Evolutionary conservation across 768 basidiomycete species (phyloP).

Genomic region (Kwoniella mangroviensis): DNA sequence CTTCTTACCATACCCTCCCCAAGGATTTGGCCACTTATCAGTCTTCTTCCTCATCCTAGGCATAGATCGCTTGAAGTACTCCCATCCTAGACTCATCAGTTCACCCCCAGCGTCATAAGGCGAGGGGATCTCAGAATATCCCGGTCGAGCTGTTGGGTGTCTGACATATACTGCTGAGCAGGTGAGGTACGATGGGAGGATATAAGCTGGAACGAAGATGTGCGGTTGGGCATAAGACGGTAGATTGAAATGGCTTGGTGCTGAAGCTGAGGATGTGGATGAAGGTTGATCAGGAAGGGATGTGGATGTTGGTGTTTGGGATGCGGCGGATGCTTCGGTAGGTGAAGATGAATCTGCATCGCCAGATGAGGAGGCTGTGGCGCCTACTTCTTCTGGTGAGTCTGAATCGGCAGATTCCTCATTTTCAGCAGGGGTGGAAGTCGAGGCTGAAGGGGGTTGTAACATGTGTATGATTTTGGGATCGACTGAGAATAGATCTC

Average conservation of each 20-base stretch:
- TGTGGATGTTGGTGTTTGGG: slow-evolving; percentile 17
- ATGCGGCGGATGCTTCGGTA: slow-evolving; percentile 25
- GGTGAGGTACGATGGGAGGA: slow-evolving; percentile 81
- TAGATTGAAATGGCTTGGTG: slow-evolving; percentile 69
- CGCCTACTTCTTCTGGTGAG: slow-evolving; percentile 27
- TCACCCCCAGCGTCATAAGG: slow-evolving; percentile 97
- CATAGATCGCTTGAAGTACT: slow-evolving; percentile 67
- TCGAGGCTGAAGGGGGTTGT: slow-evolving; percentile 28
- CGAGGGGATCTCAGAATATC: slow-evolving; percentile 86
- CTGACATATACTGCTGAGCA: slow-evolving; percentile 92
- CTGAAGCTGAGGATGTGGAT: slow-evolving; percentile 49
- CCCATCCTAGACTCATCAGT: slow-evolving; percentile 89
- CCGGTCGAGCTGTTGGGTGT: slow-evolving; percentile 94
- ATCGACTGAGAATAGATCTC: slow-evolving; percentile 90
- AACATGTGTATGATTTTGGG: slow-evolving; percentile 79
- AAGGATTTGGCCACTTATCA: slow-evolving; percentile 40
- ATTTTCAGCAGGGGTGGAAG: not conserved
- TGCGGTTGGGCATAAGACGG: slow-evolving; percentile 86
- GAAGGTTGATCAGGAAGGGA: slow-evolving; percentile 6
- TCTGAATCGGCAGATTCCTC: slow-evolving; percentile 26
- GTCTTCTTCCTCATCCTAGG: slow-evolving; percentile 46
- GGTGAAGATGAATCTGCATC: slow-evolving; percentile 33
- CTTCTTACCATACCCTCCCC: slow-evolving; percentile 30
- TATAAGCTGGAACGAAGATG: slow-evolving; percentile 90
- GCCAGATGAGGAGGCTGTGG: slow-evolving; percentile 33